Percentiles rank a stretch among this genome's conserved stretches.
Evolutionary conservation across 2,329 filamentous ascomycete genomes (phyloP).

Genomic region (Colletotrichum neosansevieriae): DNA sequence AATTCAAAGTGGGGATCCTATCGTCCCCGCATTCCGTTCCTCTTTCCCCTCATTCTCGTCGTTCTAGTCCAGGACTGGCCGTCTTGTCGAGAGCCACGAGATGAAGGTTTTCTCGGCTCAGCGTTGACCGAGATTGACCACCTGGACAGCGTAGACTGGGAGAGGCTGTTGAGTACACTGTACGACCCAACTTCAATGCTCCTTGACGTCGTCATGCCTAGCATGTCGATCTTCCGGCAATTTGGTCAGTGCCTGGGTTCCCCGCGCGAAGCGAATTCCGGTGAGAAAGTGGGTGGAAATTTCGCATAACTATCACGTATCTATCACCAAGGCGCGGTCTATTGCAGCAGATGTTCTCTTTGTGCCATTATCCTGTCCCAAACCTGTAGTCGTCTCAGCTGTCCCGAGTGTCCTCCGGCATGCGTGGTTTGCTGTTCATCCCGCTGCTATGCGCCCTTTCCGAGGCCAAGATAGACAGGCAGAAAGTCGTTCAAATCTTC

Average conservation of each 20-base stretch:
- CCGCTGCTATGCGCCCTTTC: conserved; percentile 37
- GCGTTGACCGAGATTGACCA: conserved; percentile 18
- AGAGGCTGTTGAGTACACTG: not conserved
- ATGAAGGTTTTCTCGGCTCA: conserved; percentile 18
- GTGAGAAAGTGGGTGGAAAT: not conserved
- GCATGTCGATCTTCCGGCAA: not conserved
- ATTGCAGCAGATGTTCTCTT: too few species aligned
- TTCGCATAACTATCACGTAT: not conserved
- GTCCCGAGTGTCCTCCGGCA: not conserved
- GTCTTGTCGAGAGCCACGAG: not conserved
- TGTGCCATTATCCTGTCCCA: too few species aligned
- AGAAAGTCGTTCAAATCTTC: conserved; percentile 53
- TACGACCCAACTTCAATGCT: not conserved
- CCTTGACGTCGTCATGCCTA: conserved; percentile 11
- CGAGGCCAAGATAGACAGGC: conserved; percentile 47
- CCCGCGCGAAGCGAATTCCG: not conserved
- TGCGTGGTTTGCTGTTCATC: conserved; percentile 32
- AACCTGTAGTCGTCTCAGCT: not conserved
- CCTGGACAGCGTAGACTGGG: too few species aligned
- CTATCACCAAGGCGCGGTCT: too few species aligned
- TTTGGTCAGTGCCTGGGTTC: not conserved
- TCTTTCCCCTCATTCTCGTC: conserved; percentile 30
- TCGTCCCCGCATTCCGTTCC: conserved; percentile 25
- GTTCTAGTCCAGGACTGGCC: not conserved
- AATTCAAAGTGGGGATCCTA: conserved; percentile 34